These are phyloP conservation scores for Rhynchosporium secalis DNA, from an alignment of 2,329 filamentous ascomycete species.

Conservation along the genomic window DNA sequence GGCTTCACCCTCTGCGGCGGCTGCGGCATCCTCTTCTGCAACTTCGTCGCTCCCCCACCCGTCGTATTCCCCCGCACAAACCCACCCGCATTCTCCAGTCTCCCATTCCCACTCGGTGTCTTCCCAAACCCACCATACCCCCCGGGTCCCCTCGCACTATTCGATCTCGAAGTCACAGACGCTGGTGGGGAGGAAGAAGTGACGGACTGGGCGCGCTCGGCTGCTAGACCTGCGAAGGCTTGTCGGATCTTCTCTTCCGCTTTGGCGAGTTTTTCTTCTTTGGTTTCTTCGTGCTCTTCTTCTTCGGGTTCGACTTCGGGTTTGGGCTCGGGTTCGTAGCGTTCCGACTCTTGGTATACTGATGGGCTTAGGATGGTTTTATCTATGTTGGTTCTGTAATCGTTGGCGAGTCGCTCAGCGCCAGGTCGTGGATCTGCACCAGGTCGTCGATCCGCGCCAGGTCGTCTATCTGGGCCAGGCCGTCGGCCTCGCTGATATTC, in stretches of 20 bases:
- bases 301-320: slow-evolving; percentile 3
- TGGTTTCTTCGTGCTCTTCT: slow-evolving; percentile 12
- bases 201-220: slow-evolving; percentile 3
- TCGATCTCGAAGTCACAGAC: background rate
- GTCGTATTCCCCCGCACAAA: slow-evolving; percentile 12
- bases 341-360: slow-evolving; percentile 2
- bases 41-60: background rate
- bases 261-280: slow-evolving; percentile 13
- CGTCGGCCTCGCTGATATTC: background rate
- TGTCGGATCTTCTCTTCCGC: slow-evolving; percentile 17
- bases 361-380: slow-evolving; percentile 13
- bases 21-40: background rate
- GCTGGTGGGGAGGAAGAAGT: background rate
- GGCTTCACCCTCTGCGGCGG: background rate
- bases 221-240: slow-evolving; percentile 15
- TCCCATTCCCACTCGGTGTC: background rate
- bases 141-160: background rate
- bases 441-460: background rate
- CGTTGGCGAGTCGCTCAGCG: slow-evolving; percentile 3
- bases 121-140: background rate
- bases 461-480: background rate
- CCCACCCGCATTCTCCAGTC: background rate
- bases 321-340: background rate
- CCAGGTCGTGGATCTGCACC: background rate
- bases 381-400: background rate